These are phyloP conservation scores for Capsicum baccatum DNA, from an alignment of 257 asterid genomes.

Conservation along the genomic window DNA sequence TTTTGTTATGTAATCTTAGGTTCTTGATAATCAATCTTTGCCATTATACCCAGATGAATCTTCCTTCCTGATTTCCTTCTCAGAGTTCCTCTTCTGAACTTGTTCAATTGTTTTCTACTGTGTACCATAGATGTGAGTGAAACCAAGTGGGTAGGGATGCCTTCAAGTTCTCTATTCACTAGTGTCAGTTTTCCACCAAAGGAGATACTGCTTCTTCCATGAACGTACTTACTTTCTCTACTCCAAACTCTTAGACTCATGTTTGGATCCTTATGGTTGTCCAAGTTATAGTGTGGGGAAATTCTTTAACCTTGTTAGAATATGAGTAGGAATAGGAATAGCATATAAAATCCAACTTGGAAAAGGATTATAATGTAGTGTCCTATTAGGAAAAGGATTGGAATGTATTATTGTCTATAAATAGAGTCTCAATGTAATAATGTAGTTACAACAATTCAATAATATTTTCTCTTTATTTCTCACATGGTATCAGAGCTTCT, in stretches of 20 bases:
- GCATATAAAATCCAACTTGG: too few species aligned
- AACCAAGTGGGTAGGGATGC: neutral
- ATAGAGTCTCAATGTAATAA: too few species aligned
- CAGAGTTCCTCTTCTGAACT: neutral
- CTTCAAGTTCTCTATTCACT: neutral
- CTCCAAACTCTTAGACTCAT: neutral
- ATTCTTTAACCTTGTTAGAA: neutral
- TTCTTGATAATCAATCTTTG: neutral
- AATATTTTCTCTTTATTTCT: too few species aligned
- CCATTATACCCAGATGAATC: neutral
- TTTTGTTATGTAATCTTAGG: neutral
- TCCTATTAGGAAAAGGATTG: too few species aligned
- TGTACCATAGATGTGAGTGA: neutral
- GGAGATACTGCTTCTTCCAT: neutral
- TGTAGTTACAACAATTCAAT: too few species aligned
- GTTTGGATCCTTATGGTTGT: neutral
- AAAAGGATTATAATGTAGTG: too few species aligned
- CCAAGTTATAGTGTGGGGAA: neutral
- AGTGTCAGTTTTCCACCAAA: neutral
- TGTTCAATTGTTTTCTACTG: neutral
- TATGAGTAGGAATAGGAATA: too few species aligned
- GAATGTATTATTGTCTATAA: too few species aligned
- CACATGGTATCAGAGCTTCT: too few species aligned
- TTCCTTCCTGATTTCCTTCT: conserved; percentile 3
- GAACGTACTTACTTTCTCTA: neutral